Evolutionary conservation across 2,329 filamentous ascomycete genomes (phyloP), one percentile per base, ranked within the genome.

Genomic region (Trichothecium sympodiale): DNA sequence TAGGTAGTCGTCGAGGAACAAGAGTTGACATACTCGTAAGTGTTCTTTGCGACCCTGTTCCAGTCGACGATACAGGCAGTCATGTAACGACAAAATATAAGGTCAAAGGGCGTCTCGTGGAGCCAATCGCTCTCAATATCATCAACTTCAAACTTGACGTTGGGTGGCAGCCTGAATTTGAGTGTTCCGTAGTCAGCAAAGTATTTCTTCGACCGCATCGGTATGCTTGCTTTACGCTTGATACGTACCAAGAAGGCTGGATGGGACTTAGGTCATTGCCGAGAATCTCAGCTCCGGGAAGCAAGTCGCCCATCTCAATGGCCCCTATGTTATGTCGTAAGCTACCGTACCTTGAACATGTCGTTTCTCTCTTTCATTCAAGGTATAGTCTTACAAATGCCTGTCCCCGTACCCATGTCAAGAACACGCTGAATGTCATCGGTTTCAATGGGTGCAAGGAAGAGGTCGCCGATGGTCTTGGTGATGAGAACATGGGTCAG

Each of bases 321-420:
- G 60, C 55, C 62, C 47, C 47, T 45, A 8, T 10, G 17, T 17
- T 4, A 14, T 29, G n/a, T 15, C 10, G 16, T 38, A 17, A 41
- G 8, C 31, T 6, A 15, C 23, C 6, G 15, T 29, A 14, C 12
- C n/a, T 13, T 15, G n/a, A 9, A 28, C 7, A 33, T 9, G 16
- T 13, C 12, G n/a, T n/a, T n/a, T n/a, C n/a, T n/a, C n/a, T n/a
- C n/a, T n/a, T n/a, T n/a, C n/a, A n/a, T n/a, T n/a, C 16, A 16
- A 7, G 5, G 44, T 43, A 12, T 13, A 28, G 15, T 3, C n/a
- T 26, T 39, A 48, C 61, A 65, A 25, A 61, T 59, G 4, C 62
- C 62, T 3, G 58, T 62, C 8, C 62, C 62, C 0, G 60, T 64
- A 17, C 61, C 61, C 9, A 67, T 50, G 34, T 67, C 63, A 2